These are phyloP conservation scores for Starmerella sirachaensis DNA, from an alignment of 805 yeast genomes.

Conservation along the genomic window DNA sequence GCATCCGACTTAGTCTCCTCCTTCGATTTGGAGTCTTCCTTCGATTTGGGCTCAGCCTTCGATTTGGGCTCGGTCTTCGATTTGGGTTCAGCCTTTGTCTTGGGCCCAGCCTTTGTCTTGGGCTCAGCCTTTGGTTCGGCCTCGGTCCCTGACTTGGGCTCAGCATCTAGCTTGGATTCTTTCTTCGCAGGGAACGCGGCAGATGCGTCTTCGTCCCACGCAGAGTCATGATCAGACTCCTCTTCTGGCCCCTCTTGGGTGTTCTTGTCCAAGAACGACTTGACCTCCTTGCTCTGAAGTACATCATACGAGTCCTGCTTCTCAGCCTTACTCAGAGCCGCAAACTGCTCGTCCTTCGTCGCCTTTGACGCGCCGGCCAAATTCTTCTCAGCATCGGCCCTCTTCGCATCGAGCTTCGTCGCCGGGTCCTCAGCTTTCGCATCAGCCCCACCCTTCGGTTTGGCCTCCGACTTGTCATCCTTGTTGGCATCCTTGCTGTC, in stretches of 20 bases:
- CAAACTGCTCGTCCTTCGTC: constrained; percentile 9
- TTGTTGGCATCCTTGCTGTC: not conserved
- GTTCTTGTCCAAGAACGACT: constrained; percentile 38
- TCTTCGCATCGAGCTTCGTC: constrained; percentile 17
- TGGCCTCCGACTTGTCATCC: constrained; percentile 24
- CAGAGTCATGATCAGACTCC: constrained; percentile 16
- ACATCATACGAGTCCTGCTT: constrained; percentile 39
- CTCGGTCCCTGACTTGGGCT: constrained; percentile 16
- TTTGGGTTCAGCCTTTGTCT: constrained; percentile 11
- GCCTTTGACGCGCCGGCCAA: not conserved
- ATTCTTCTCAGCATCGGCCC: constrained; percentile 7
- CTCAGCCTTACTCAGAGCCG: constrained; percentile 29
- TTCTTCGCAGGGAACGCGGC: constrained; percentile 1
- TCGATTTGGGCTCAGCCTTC: constrained; percentile 9
- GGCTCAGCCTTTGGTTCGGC: constrained; percentile 13
- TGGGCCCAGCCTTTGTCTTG: constrained; percentile 8
- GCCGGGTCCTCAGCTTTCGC: constrained; percentile 23
- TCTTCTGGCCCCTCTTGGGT: constrained; percentile 32
- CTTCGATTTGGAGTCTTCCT: constrained; percentile 7
- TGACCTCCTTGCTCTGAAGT: constrained; percentile 38
- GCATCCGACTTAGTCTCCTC: not conserved
- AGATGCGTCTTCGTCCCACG: constrained; percentile 31
- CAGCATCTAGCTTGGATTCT: constrained; percentile 23
- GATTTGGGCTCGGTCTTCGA: constrained; percentile 5
- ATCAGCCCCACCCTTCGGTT: constrained; percentile 31